phyloP scores from a whole-genome alignment of 2,329 filamentous ascomycete species.

The Colletotrichum eremochloae region DNA sequence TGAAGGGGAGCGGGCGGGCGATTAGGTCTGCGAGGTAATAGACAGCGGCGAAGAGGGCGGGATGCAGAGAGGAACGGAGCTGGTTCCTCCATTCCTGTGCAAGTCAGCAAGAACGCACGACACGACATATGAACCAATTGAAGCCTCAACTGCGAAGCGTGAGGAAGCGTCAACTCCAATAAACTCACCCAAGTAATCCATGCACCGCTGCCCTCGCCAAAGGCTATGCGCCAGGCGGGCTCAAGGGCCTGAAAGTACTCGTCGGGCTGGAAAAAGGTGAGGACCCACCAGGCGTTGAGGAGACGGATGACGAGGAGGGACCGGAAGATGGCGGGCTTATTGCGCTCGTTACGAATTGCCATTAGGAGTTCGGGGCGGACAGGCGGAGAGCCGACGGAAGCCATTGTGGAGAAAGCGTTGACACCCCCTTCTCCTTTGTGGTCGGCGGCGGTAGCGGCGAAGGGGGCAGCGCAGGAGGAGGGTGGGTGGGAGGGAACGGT shows the following conservation, averaged over 20 bases:
- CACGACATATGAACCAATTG: background rate
- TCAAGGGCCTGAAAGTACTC: slow-evolving; percentile 97
- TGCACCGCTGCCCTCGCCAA: slow-evolving; percentile 81
- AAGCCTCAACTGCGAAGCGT: background rate
- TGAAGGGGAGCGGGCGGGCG: slow-evolving; percentile 63
- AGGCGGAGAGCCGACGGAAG: slow-evolving; percentile 43
- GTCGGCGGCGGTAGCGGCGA: slow-evolving; percentile 20
- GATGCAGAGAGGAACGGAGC: slow-evolving; percentile 91
- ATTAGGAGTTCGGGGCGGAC: slow-evolving; percentile 43
- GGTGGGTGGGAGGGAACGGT: slow-evolving; percentile 2
- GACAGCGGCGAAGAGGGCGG: slow-evolving; percentile 82
- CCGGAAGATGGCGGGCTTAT: slow-evolving; percentile 47
- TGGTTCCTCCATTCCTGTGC: slow-evolving; percentile 90
- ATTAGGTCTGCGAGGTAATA: slow-evolving; percentile 75
- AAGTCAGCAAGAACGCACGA: background rate
- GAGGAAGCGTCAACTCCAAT: background rate
- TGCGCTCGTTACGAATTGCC: slow-evolving; percentile 45
- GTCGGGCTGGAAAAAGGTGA: slow-evolving; percentile 97
- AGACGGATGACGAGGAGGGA: slow-evolving; percentile 77
- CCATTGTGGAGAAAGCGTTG: slow-evolving; percentile 39
- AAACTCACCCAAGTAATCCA: slow-evolving; percentile 94
- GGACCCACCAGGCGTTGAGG: slow-evolving; percentile 81
- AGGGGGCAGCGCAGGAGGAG: slow-evolving; percentile 3
- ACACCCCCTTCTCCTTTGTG: slow-evolving; percentile 6
- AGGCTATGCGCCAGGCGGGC: slow-evolving; percentile 91